These are phyloP conservation scores for Nosema muscidifuracis DNA, from an alignment of 371 early-diverging fungal genomes.

Conservation along the genomic window DNA sequence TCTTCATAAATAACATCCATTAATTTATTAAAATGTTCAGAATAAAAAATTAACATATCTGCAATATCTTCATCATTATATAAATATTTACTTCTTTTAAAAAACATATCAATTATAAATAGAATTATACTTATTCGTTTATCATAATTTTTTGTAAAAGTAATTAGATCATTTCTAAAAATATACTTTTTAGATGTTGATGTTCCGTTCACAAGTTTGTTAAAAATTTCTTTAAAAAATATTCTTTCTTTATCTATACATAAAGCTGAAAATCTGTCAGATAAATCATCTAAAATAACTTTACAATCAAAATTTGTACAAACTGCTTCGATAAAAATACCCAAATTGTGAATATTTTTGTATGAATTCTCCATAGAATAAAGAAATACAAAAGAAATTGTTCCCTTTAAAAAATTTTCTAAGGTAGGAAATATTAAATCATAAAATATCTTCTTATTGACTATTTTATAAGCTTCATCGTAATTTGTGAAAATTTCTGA, in stretches of 20 bases:
- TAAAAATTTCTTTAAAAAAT: constrained; percentile 45
- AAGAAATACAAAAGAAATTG: constrained; percentile 36
- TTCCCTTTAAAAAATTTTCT: constrained; percentile 27
- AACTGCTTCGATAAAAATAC: constrained; percentile 19
- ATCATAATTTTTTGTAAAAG: background rate
- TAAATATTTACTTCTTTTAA: constrained; percentile 15
- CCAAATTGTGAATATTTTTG: constrained; percentile 17
- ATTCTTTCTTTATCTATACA: constrained; percentile 39
- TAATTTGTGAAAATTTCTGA: constrained; percentile 27
- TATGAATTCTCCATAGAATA: constrained; percentile 26
- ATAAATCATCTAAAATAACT: constrained; percentile 16
- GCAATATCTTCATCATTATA: constrained; percentile 37
- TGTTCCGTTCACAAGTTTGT: constrained; percentile 20
- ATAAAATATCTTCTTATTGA: constrained; percentile 42
- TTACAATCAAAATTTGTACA: constrained; percentile 14
- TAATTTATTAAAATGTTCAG: constrained; percentile 21
- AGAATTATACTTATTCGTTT: constrained; percentile 31
- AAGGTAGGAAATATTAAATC: constrained; percentile 34
- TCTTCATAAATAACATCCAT: constrained; percentile 26
- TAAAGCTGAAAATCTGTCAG: constrained; percentile 10
- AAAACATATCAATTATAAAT: constrained; percentile 15
- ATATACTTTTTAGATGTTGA: constrained; percentile 15
- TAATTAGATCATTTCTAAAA: constrained; percentile 17
- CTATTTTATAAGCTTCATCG: constrained; percentile 16
- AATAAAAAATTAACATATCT: constrained; percentile 34